Conservation (phyloP, 768 basidiomycete species). For the Psilocybe cyanescens region DNA sequence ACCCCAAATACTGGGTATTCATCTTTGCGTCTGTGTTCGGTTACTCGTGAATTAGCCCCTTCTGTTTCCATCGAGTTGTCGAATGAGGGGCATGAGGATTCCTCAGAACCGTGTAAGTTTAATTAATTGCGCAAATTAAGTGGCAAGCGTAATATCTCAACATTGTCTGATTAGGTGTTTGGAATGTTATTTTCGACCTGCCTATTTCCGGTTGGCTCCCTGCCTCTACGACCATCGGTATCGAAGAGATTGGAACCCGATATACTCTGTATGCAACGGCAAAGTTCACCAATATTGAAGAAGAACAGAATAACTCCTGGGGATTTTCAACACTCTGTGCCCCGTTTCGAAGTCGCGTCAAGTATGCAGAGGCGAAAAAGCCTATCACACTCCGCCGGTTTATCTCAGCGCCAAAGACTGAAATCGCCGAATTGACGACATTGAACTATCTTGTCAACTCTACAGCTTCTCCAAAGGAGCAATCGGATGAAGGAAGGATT, state of each 20-base stretch:
- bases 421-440: conserved; percentile 35
- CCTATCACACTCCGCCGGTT: conserved; percentile 59
- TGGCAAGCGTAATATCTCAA: conserved; percentile 1
- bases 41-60: conserved; percentile 65
- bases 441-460: conserved; percentile 50
- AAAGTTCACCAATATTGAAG: conserved; percentile 53
- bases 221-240: conserved; percentile 52
- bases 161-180: conserved; percentile 40
- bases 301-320: conserved; percentile 39
- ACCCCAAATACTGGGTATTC: conserved; percentile 69
- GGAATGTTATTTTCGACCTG: conserved; percentile 83
- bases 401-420: conserved; percentile 42
- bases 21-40: conserved; percentile 65
- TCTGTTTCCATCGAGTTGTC: conserved; percentile 60
- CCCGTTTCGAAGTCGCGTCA: conserved; percentile 52
- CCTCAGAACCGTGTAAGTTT: conserved; percentile 50
- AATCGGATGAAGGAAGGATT: conserved; percentile 35
- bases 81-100: conserved; percentile 67
- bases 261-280: conserved; percentile 74
- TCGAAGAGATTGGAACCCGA: conserved; percentile 56
- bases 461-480: conserved; percentile 21
- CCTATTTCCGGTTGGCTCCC: conserved; percentile 93
- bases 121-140: conserved; percentile 11
- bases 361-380: conserved; percentile 42
- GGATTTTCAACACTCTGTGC: conserved; percentile 59